Percentiles rank a stretch among this genome's conserved stretches.
Evolutionary conservation across 1,284 basidiomycete species (phyloP).

Genomic region (Irpex sp.): DNA sequence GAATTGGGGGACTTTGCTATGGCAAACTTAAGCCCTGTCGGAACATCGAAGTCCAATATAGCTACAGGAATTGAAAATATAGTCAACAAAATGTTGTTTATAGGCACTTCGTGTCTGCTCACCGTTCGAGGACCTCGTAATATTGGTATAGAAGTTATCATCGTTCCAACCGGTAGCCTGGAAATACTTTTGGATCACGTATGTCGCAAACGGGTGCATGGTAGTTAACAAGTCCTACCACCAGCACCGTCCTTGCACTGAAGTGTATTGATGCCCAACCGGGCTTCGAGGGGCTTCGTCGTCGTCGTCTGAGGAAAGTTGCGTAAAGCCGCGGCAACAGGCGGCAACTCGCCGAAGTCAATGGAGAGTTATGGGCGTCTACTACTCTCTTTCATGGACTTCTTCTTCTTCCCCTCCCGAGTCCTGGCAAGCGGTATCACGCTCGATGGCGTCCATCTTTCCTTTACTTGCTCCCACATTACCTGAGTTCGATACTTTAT

Average conservation of each 20-base stretch:
- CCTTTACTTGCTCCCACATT: constrained; percentile 22
- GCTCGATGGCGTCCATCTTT: constrained; percentile 25
- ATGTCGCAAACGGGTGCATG: constrained; percentile 85
- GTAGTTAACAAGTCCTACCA: background rate
- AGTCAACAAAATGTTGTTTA: no score
- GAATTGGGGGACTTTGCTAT: constrained; percentile 89
- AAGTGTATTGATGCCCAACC: background rate
- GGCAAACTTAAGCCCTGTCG: constrained; percentile 74
- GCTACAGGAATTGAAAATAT: constrained; percentile 39
- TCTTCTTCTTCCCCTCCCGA: background rate
- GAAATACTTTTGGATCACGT: constrained; percentile 89
- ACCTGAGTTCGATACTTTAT: constrained; percentile 28
- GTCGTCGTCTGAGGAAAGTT: background rate
- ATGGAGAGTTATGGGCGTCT: constrained; percentile 12
- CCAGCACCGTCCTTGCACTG: background rate
- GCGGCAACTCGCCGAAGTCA: background rate
- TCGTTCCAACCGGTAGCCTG: constrained; percentile 93
- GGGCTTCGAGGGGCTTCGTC: background rate
- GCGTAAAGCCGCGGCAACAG: background rate
- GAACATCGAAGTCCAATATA: constrained; percentile 82
- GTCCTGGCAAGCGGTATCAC: background rate
- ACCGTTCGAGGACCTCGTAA: constrained; percentile 89
- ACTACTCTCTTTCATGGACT: background rate
- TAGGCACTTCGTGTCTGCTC: constrained; percentile 17
- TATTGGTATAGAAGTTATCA: constrained; percentile 89